These are phyloP conservation scores for Vachellia pachyceras DNA, from an alignment of 306 rosid genomes.

Conservation along the genomic window DNA sequence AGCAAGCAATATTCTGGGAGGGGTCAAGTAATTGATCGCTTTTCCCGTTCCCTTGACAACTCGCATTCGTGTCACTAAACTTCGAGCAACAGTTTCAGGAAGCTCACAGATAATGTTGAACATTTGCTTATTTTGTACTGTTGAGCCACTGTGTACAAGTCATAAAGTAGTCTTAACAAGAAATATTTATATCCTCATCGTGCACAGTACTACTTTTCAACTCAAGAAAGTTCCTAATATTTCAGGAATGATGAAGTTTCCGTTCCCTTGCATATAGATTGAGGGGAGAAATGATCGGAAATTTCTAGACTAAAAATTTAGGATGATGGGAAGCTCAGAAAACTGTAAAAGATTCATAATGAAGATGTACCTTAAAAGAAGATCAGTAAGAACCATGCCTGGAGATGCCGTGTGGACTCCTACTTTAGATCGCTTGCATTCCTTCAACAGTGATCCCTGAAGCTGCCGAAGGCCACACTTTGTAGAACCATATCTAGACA, in stretches of 20 bases:
- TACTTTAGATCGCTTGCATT: conserved; percentile 82
- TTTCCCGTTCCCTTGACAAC: conserved; percentile 93
- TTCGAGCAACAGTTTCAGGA: conserved; percentile 97
- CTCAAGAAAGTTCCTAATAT: conserved; percentile 13
- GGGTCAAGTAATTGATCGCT: conserved; percentile 92
- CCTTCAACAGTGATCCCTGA: conserved; percentile 85
- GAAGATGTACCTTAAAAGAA: conserved; percentile 75
- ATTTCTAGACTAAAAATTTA: background rate
- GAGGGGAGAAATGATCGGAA: background rate
- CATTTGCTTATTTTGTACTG: conserved; percentile 82
- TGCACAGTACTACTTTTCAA: background rate
- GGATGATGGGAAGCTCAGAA: background rate
- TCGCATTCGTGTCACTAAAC: conserved; percentile 90
- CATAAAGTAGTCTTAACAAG: conserved; percentile 1
- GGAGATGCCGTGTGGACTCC: conserved; percentile 99
- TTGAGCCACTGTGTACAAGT: conserved; percentile 72
- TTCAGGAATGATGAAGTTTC: background rate
- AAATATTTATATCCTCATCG: background rate
- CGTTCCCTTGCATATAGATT: background rate
- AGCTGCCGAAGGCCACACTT: conserved; percentile 97
- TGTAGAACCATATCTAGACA: conserved; percentile 85
- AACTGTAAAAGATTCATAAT: conserved; percentile 21
- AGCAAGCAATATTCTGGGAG: conserved; percentile 96
- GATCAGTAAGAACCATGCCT: conserved; percentile 99
- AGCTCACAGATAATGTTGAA: conserved; percentile 95